Evolutionary conservation across 352 stramenopile species (phyloP), one percentile per base, ranked within the genome.

Genomic region (Globisporangium orthogonon): DNA sequence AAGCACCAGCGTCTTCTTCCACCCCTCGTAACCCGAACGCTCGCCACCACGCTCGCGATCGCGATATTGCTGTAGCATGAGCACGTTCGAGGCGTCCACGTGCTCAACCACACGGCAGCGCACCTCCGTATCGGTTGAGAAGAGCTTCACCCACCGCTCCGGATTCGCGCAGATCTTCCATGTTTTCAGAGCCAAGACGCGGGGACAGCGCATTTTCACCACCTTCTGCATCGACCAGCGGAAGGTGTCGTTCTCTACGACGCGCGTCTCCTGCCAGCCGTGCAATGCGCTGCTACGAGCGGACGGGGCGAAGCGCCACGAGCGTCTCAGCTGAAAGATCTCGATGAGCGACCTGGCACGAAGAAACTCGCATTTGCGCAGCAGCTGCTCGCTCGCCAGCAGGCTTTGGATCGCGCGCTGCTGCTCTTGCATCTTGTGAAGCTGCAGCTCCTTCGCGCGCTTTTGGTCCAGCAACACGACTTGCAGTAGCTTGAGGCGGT

Each of bases 161-260:
- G 54, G 54, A n/a, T 59, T 31, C 4, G 54, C 41, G 17, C 44
- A 59, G 31, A 59, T 46, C 54, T 52, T 28, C 54, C 54, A 59
- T 13, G 54, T 59, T 6, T 33, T 10, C 11, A 47, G 18, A 0
- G 37, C 46, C 0, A 54, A 9, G 2, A 15, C 37, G 2, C 52
- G 35, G 2, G 47, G 17, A 0, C 23, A 0, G 14, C 30, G 13
- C 7, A 10, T 3, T 15, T n/a, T 15, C 13, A 61, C 11, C 3
- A 33, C 9, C 29, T 54, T 61, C 35, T 48, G 28, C 55, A 61
- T 54, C 23, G 39, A 54, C 55, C 55, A 61, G 28, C 39, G 37
- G n/a, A 54, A 54, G 15, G 46, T 18, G 1, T 47, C 35, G 37
- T 31, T 41, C 28, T 61, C 29, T 7, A 50, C 47, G 17, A 40